These are phyloP conservation scores for Jaltomata sinuosa DNA, from an alignment of 257 asterid species.

Conservation along the genomic window DNA sequence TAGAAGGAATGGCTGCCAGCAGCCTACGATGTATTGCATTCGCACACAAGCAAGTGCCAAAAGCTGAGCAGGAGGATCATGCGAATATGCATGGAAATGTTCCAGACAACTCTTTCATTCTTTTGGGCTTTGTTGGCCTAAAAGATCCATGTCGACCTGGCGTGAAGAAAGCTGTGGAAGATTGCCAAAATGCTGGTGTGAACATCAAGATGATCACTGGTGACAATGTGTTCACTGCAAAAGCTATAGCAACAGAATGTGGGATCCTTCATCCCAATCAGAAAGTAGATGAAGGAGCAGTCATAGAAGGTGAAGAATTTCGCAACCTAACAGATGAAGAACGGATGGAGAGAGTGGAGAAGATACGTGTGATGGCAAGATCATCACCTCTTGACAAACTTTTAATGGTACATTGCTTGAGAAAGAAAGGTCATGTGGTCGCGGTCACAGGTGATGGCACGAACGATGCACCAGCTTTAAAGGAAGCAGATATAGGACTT, in stretches of 20 bases:
- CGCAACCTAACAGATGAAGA: no score
- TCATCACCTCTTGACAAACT: no score
- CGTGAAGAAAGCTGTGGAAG: conserved; percentile 52
- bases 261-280: conserved; percentile 33
- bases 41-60: conserved; percentile 36
- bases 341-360: no score
- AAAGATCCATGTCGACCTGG: conserved; percentile 64
- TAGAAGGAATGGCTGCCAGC: conserved; percentile 61
- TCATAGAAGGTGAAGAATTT: no score
- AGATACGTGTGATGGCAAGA: no score
- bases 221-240: conserved; percentile 66
- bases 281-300: no score
- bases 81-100: conserved; percentile 2
- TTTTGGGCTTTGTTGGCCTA: conserved; percentile 52
- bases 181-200: conserved; percentile 56
- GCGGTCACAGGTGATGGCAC: no score
- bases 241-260: conserved; percentile 62
- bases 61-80: not conserved
- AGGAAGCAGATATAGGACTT: not conserved
- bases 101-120: conserved; percentile 26
- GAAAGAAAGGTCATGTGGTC: no score
- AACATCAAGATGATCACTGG: conserved; percentile 67
- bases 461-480: not conserved
- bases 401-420: no score
- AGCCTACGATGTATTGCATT: conserved; percentile 69